A percentile compares a stretch with the other conserved stretches of the same genome.
Evolutionary conservation across 2,329 filamentous ascomycete species (phyloP).

Genomic region (Penicillium freii): DNA sequence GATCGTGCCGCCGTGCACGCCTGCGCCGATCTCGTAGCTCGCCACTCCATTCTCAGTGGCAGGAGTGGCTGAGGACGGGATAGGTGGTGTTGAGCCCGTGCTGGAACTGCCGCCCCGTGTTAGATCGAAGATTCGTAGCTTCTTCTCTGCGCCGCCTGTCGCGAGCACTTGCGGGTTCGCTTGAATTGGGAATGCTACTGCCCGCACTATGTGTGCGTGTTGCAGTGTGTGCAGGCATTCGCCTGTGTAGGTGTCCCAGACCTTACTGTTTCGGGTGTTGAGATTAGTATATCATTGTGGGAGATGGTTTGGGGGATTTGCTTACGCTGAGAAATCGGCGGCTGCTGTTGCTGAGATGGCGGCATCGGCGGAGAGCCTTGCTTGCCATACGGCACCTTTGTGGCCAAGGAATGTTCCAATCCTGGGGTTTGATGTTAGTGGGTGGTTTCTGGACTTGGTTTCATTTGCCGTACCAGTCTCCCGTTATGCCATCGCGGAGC

Average conservation of each 20-base stretch:
- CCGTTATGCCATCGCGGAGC: constrained; percentile 93
- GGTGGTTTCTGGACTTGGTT: neutral
- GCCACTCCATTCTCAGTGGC: constrained; percentile 50
- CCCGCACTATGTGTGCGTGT: constrained; percentile 92
- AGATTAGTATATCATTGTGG: constrained; percentile 11
- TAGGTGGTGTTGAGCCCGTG: constrained; percentile 40
- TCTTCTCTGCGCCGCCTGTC: constrained; percentile 95
- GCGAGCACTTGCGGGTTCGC: constrained; percentile 76
- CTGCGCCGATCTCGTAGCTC: constrained; percentile 82
- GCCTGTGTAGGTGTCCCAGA: constrained; percentile 96
- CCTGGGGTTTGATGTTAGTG: constrained; percentile 44
- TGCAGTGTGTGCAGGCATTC: constrained; percentile 83
- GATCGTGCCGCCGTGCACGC: constrained; percentile 81
- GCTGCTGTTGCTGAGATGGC: constrained; percentile 87
- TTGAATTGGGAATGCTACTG: constrained; percentile 83
- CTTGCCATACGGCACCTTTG: constrained; percentile 97
- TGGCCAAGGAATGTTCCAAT: constrained; percentile 98
- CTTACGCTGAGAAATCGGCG: constrained; percentile 91
- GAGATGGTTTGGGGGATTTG: neutral
- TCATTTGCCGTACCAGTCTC: constrained; percentile 68
- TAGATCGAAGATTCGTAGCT: constrained; percentile 89
- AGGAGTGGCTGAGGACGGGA: constrained; percentile 32
- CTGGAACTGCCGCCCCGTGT: constrained; percentile 49
- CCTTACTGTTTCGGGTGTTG: constrained; percentile 63
- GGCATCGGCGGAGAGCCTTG: constrained; percentile 83